A percentile compares a stretch with the other conserved stretches of the same genome.
phyloP scores from a whole-genome alignment of 352 stramenopile genomes.

The Phytopythium litorale region DNA sequence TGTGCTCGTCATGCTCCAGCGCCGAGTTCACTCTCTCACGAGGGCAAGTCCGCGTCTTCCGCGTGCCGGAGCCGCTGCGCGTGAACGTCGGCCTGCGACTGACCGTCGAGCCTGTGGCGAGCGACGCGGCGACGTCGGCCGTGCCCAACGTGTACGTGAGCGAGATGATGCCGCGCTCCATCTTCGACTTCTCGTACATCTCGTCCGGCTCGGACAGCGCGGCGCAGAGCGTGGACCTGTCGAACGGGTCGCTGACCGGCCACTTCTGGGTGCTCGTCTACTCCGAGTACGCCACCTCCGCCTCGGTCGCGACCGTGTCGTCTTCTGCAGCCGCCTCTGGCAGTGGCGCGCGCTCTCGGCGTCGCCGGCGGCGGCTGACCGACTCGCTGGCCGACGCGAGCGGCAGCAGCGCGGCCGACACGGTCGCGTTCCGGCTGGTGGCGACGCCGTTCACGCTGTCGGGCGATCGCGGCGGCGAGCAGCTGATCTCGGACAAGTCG shows the following conservation, averaged over 20 bases:
- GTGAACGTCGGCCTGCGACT: conserved; percentile 38
- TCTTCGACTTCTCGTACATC: conserved; percentile 76
- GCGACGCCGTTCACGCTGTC: conserved; percentile 35
- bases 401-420: not conserved
- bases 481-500: conserved; percentile 43
- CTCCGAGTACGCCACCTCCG: conserved; percentile 40
- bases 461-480: conserved; percentile 1
- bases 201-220: conserved; percentile 19
- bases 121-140: conserved; percentile 8
- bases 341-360: conserved; percentile 3
- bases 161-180: conserved; percentile 55
- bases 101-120: conserved; percentile 15
- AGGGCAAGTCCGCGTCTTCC: conserved; percentile 60
- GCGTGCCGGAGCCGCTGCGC: conserved; percentile 57
- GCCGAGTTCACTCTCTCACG: conserved; percentile 36
- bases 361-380: not conserved
- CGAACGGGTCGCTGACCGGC: conserved; percentile 48
- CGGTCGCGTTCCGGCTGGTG: conserved; percentile 32
- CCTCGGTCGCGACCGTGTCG: conserved; percentile 9
- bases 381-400: conserved; percentile 6
- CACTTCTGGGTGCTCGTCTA: conserved; percentile 78
- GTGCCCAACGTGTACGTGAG: conserved; percentile 67
- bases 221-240: conserved; percentile 42
- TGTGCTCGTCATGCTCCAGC: conserved; percentile 49
- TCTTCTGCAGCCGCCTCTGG: conserved; percentile 1